Evolutionary conservation across 164 flowering plant genomes (phyloP).

Genomic region (Piper longum): DNA sequence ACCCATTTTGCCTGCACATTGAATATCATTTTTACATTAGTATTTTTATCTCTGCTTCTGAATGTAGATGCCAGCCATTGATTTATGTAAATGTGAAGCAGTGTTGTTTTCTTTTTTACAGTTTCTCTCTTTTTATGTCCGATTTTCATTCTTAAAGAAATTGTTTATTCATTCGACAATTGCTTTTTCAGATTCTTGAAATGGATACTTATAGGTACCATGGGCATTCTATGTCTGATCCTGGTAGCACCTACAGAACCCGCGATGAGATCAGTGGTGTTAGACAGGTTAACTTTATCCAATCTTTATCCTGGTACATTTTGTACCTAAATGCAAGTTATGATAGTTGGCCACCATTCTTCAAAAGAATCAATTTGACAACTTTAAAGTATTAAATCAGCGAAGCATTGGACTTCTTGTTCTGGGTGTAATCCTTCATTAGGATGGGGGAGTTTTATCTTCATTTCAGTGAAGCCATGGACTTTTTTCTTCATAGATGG

Average conservation of each 20-base stretch:
- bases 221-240: constrained; percentile 99
- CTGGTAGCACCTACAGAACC: constrained; percentile 94
- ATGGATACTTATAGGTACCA: constrained; percentile 99
- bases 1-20: too few relatives aligned
- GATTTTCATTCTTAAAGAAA: neutral
- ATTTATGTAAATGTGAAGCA: too few relatives aligned
- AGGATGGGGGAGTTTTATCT: too few relatives aligned
- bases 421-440: too few relatives aligned
- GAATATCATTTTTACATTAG: too few relatives aligned
- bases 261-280: constrained; percentile 91
- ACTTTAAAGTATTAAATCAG: too few relatives aligned
- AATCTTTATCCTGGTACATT: neutral
- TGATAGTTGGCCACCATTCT: neutral
- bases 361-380: neutral
- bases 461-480: too few relatives aligned
- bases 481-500: too few relatives aligned
- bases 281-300: constrained; percentile 52
- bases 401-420: neutral
- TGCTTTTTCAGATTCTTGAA: constrained; percentile 70
- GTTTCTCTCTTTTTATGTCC: neutral
- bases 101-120: neutral
- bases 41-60: too few relatives aligned
- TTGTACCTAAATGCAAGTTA: neutral
- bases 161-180: neutral
- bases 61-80: too few relatives aligned